Evolutionary conservation across 495 filamentous ascomycete genomes (phyloP).

Genomic region (Physcia stellaris): DNA sequence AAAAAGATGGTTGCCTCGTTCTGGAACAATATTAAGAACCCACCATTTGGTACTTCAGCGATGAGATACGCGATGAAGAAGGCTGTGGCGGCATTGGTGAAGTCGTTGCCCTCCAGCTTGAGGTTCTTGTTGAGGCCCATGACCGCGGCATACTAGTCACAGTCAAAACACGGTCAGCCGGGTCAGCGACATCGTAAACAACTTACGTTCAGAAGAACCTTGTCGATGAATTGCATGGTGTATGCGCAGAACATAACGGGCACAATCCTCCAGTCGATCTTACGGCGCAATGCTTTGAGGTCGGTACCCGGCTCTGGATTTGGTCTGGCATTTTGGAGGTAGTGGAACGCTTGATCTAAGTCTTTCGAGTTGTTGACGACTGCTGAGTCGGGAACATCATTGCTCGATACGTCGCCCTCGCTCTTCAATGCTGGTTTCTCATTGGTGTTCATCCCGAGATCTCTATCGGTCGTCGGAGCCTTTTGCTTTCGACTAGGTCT

Average conservation of each 20-base stretch:
- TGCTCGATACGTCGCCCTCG: too few species aligned
- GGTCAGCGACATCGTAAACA: not conserved
- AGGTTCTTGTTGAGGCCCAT: slow-evolving; percentile 40
- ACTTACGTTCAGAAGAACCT: slow-evolving; percentile 46
- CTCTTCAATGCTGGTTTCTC: too few species aligned
- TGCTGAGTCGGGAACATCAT: too few species aligned
- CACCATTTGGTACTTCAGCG: slow-evolving; percentile 41
- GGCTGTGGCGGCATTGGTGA: slow-evolving; percentile 37
- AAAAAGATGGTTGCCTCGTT: too few species aligned
- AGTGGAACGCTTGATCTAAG: too few species aligned
- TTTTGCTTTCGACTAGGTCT: too few species aligned
- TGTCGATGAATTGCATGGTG: slow-evolving; percentile 54
- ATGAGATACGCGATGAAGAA: slow-evolving; percentile 44
- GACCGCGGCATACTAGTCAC: slow-evolving; percentile 39
- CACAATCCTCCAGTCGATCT: slow-evolving; percentile 40
- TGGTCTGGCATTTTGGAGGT: too few species aligned
- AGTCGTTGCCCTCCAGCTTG: slow-evolving; percentile 37
- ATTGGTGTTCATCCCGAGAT: too few species aligned
- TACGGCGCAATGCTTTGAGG: slow-evolving; percentile 28
- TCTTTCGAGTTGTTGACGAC: too few species aligned
- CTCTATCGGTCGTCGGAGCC: too few species aligned
- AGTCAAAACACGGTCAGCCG: not conserved
- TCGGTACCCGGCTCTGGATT: too few species aligned
- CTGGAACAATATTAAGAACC: too few species aligned
- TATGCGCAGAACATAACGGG: slow-evolving; percentile 49